Evolutionary conservation across 495 filamentous ascomycete species (phyloP).

Genomic region (Penicillium pancosmium): DNA sequence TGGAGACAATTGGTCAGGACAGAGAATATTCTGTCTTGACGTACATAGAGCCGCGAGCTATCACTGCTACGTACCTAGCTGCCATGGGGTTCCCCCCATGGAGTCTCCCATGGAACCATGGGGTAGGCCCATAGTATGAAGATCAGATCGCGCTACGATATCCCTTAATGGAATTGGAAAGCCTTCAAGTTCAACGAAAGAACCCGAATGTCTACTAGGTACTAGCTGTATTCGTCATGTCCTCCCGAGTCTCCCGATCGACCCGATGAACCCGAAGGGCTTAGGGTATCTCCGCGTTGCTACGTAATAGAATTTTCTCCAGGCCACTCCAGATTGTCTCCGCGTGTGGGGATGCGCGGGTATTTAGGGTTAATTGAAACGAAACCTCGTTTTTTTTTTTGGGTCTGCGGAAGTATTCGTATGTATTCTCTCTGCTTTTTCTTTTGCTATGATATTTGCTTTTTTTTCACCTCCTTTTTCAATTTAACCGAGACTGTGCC

Average conservation of each 20-base stretch:
- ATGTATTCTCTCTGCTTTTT: too few relatives aligned
- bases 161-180: constrained; percentile 3
- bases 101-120: not conserved
- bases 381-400: not conserved
- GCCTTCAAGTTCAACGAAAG: not conserved
- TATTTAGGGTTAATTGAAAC: not conserved
- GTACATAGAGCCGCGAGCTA: constrained; percentile 16
- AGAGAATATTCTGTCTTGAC: not conserved
- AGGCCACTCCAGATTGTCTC: constrained; percentile 18
- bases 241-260: constrained; percentile 24
- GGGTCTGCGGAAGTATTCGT: too few relatives aligned
- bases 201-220: not conserved
- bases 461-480: not conserved
- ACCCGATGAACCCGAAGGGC: not conserved
- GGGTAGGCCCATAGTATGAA: not conserved
- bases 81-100: not conserved
- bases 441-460: not conserved
- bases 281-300: constrained; percentile 3
- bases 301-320: constrained; percentile 16
- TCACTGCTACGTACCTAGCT: constrained; percentile 2
- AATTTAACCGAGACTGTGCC: not conserved
- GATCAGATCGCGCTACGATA: constrained; percentile 11
- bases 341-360: constrained; percentile 33
- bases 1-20: not conserved
- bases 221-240: constrained; percentile 22